phyloP scores from a whole-genome alignment of 768 basidiomycete species.

The Collybiopsis confluens region DNA sequence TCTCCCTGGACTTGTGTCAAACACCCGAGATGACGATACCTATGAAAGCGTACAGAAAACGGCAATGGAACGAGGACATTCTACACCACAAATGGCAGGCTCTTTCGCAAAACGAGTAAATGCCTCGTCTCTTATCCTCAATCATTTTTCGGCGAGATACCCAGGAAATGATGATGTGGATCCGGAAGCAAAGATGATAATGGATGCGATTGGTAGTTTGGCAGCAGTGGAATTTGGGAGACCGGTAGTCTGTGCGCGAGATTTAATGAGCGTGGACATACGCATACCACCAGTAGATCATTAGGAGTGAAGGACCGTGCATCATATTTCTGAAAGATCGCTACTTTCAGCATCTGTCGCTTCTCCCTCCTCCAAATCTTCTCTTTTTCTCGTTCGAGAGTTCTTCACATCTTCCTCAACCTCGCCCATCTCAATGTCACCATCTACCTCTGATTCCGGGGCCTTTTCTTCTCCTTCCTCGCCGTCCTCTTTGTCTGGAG shows the following conservation, averaged over 20 bases:
- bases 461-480: slow-evolving; percentile 33
- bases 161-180: slow-evolving; percentile 57
- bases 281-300: slow-evolving; percentile 25
- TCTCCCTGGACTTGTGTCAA: slow-evolving; percentile 58
- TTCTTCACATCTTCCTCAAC: slow-evolving; percentile 67
- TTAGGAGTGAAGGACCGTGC: slow-evolving; percentile 3
- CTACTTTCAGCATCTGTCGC: slow-evolving; percentile 73
- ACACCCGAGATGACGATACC: slow-evolving; percentile 59
- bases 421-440: slow-evolving; percentile 93
- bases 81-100: slow-evolving; percentile 89
- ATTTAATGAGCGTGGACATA: slow-evolving; percentile 70
- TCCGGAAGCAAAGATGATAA: slow-evolving; percentile 45
- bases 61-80: slow-evolving; percentile 78
- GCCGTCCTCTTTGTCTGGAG: slow-evolving; percentile 36
- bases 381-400: slow-evolving; percentile 51
- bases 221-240: slow-evolving; percentile 51
- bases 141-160: slow-evolving; percentile 85
- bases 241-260: slow-evolving; percentile 67
- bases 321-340: slow-evolving; percentile 68
- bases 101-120: slow-evolving; percentile 65
- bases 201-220: slow-evolving; percentile 58
- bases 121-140: slow-evolving; percentile 64
- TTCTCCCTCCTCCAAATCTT: slow-evolving; percentile 85
- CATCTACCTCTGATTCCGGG: slow-evolving; percentile 29
- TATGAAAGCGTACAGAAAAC: slow-evolving; percentile 56